Evolutionary conservation across 1,284 basidiomycete species (phyloP), one percentile per base, ranked within the genome.

Genomic region (Cutaneotrichosporon dermatis): DNA sequence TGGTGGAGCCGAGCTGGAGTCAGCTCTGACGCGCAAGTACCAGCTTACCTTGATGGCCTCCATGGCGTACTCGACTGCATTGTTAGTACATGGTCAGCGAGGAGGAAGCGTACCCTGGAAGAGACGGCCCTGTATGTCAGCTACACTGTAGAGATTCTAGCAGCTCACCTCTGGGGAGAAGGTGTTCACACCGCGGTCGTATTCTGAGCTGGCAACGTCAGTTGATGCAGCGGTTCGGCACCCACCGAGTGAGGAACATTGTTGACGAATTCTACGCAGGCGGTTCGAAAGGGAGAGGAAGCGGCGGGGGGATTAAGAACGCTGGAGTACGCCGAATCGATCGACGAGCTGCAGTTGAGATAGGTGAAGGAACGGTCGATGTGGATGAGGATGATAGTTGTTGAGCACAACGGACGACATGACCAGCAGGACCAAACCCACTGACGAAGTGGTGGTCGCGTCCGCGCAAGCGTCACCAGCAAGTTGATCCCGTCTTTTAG

Each of bases 111-210:
- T 46, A 80, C 79, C 79, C 69, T 81, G 80, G 68, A 80, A 81
- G 52, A 81, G 70, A 58, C 80, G 79, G 36, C 80, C 80, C 75
- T 76, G 56, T 1, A 40, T 35, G 65, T 70, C 59, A 69, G 67
- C 58, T 51, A n/a, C 36, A 9, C 16, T 33, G 13, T 37, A 16
- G 25, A 1, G 13, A 3, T 5, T n/a, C n/a, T 6, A 9, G 0
- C 2, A 11, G 3, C 76, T 67, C 49, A 79, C 94, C 80, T 99
- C 95, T 5, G 96, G 96, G 36, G 95, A 98, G 83, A 98, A 98
- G 69, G 95, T 98, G 82, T 96, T 97, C 63, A 97, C 94, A 82
- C 94, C 94, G 71, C 94, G 88, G 81, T 97, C 93, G 65, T 79
- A 79, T 59, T 79, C 77, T 48, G 76, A 78, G 67, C 77, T 79